Evolutionary conservation across 2,329 filamentous ascomycete genomes (phyloP).

Genomic region (Dryadomyces quercus-mongolicae): DNA sequence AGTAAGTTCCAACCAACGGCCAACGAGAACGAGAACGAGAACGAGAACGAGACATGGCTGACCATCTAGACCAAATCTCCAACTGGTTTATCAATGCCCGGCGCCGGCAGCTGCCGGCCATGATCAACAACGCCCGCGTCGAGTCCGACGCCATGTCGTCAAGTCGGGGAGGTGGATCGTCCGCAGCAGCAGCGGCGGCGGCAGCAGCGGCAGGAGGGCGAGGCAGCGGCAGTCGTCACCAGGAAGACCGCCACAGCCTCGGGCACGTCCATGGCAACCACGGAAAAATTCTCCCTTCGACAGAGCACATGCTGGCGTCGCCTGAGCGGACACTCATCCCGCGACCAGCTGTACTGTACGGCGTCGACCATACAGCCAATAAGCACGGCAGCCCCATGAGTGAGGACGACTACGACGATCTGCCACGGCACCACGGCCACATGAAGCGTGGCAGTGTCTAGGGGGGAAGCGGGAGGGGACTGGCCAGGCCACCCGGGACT

Average conservation of each 20-base stretch:
- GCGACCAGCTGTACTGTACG: conserved; percentile 7
- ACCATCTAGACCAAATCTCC: conserved; percentile 51
- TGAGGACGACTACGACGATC: conserved; percentile 33
- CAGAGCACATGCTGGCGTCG: conserved; percentile 11
- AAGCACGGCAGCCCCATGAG: conserved; percentile 27
- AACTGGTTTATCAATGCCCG: conserved; percentile 77
- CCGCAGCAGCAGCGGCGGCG: too few relatives aligned
- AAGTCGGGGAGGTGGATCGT: conserved; percentile 13
- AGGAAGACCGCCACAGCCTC: background rate
- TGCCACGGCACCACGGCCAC: conserved; percentile 21
- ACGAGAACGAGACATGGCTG: too few relatives aligned
- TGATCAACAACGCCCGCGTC: conserved; percentile 44
- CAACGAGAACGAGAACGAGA: too few relatives aligned
- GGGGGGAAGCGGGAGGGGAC: background rate
- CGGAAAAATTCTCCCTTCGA: conserved; percentile 17
- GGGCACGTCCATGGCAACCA: conserved; percentile 18
- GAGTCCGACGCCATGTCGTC: conserved; percentile 35
- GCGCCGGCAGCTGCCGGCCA: conserved; percentile 48
- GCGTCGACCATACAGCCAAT: conserved; percentile 20
- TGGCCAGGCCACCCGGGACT: too few relatives aligned
- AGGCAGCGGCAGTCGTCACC: background rate
- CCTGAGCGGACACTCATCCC: background rate
- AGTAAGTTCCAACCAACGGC: conserved; percentile 56
- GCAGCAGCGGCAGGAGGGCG: conserved; percentile 12
- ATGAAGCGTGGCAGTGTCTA: conserved; percentile 35